These are phyloP conservation scores for Polygonum aviculare DNA, from an alignment of 148 eudicot species.

Conservation along the genomic window DNA sequence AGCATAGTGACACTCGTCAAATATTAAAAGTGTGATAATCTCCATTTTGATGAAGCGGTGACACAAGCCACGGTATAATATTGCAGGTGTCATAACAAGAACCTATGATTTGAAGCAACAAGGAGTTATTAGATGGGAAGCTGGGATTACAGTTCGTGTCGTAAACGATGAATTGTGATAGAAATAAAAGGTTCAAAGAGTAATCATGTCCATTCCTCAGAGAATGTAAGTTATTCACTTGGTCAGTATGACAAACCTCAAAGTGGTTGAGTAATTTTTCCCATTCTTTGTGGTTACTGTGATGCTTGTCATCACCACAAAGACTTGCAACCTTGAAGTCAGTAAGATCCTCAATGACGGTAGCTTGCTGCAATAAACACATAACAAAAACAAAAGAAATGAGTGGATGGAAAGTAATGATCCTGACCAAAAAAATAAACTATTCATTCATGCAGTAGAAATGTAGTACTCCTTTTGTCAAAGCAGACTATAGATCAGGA, in stretches of 20 bases:
- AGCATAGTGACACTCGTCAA: slow-evolving; percentile 98
- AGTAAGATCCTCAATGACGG: slow-evolving; percentile 48
- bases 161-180: background rate
- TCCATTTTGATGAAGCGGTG: slow-evolving; percentile 92
- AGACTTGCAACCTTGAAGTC: slow-evolving; percentile 61
- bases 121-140: background rate
- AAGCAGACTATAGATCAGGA: background rate
- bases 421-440: background rate
- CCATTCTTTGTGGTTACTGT: slow-evolving; percentile 59
- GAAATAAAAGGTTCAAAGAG: background rate
- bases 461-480: background rate
- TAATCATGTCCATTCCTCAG: background rate
- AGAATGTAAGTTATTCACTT: background rate
- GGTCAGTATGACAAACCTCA: slow-evolving; percentile 47
- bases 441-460: background rate
- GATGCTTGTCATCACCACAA: slow-evolving; percentile 50
- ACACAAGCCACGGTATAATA: slow-evolving; percentile 46
- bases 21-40: slow-evolving; percentile 65
- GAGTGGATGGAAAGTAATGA: background rate
- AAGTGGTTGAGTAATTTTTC: slow-evolving; percentile 49
- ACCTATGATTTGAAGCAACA: slow-evolving; percentile 33
- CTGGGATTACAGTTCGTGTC: background rate
- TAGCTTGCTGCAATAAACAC: slow-evolving; percentile 59
- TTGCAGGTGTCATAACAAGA: slow-evolving; percentile 93
- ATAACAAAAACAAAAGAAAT: background rate